Evolutionary conservation across 139 green algal genomes (phyloP).

Genomic region (Haematococcus sp.): DNA sequence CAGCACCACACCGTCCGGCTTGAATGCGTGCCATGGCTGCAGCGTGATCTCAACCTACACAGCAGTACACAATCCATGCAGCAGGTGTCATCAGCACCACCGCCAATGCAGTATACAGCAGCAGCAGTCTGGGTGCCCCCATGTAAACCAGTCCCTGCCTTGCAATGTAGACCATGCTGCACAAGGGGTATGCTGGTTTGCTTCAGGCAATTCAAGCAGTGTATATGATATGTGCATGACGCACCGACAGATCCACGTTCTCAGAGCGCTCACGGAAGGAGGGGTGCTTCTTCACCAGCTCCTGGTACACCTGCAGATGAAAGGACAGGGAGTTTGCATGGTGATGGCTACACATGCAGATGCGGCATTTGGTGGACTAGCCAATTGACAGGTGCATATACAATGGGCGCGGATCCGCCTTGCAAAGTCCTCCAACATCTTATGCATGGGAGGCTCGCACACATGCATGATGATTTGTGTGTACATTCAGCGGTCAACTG

Average conservation of each 20-base stretch:
- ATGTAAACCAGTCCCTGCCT: too few relatives aligned
- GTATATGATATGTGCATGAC: slow-evolving; percentile 1
- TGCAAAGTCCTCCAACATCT: neutral
- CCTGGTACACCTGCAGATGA: slow-evolving; percentile 78
- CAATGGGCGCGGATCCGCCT: too few relatives aligned
- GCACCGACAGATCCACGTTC: slow-evolving; percentile 83
- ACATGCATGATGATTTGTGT: neutral
- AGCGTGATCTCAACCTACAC: slow-evolving; percentile 83
- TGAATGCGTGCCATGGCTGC: slow-evolving; percentile 91
- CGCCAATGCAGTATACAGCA: too few relatives aligned
- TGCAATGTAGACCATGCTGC: too few relatives aligned
- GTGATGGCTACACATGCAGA: neutral
- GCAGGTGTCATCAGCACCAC: too few relatives aligned
- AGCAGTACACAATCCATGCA: too few relatives aligned
- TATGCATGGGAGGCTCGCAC: neutral
- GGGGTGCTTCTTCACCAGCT: slow-evolving; percentile 89
- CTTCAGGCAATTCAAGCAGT: too few relatives aligned
- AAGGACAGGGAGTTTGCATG: neutral
- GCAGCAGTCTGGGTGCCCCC: too few relatives aligned
- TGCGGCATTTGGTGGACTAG: too few relatives aligned
- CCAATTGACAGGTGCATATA: too few relatives aligned
- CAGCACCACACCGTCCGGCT: slow-evolving; percentile 93
- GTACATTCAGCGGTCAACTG: neutral
- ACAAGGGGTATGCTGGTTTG: too few relatives aligned
- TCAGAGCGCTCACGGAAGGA: slow-evolving; percentile 92